Evolutionary conservation across 257 asterid genomes (phyloP).

Genomic region (Rauvolfia tetraphylla): DNA sequence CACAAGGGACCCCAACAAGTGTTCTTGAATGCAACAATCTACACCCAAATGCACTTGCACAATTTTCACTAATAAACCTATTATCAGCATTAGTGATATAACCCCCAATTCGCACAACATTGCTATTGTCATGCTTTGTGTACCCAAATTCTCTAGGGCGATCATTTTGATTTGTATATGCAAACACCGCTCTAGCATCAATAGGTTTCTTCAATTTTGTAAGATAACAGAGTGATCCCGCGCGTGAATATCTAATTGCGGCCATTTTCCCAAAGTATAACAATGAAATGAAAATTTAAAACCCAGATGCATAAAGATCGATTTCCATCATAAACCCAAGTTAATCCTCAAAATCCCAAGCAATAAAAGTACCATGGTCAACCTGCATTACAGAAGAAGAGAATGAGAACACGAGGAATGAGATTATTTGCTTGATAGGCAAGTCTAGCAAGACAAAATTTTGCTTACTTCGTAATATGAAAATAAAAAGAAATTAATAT

Average conservation of each 20-base stretch:
- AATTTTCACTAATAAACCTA: slow-evolving; percentile 14
- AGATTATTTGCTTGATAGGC: neutral
- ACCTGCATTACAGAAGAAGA: too few species aligned
- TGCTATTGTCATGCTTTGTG: slow-evolving; percentile 23
- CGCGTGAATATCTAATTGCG: slow-evolving; percentile 20
- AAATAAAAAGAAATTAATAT: too few species aligned
- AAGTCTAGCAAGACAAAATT: too few species aligned
- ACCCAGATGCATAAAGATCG: too few species aligned
- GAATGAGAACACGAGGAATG: neutral
- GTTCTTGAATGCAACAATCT: slow-evolving; percentile 20
- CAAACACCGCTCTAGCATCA: slow-evolving; percentile 21
- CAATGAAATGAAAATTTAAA: too few species aligned
- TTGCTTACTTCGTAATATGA: too few species aligned
- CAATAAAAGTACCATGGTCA: too few species aligned
- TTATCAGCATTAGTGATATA: slow-evolving; percentile 17
- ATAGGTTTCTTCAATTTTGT: slow-evolving; percentile 13
- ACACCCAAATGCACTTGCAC: slow-evolving; percentile 5
- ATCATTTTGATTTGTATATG: slow-evolving; percentile 21
- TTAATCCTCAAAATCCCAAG: neutral
- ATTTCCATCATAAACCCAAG: neutral
- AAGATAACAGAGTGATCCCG: slow-evolving; percentile 18
- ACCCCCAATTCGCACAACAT: slow-evolving; percentile 25
- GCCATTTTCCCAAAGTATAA: slow-evolving; percentile 16
- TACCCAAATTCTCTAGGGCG: slow-evolving; percentile 27
- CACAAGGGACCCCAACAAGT: slow-evolving; percentile 25